phyloP scores from a whole-genome alignment of 202 grass and related monocot species.

The Saccharum hybrid region DNA sequence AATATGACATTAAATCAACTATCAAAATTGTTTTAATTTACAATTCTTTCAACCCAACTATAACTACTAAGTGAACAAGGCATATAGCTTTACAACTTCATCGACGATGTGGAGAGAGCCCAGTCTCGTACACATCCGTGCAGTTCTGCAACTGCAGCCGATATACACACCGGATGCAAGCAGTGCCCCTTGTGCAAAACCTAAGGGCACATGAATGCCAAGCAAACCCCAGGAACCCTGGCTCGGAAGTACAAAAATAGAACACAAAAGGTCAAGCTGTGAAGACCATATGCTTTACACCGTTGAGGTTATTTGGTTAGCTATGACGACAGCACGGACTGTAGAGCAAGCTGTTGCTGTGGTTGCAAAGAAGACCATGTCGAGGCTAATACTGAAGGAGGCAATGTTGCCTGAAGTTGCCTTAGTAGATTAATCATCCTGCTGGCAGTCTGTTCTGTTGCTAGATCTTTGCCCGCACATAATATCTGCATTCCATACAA shows the following conservation, averaged over 20 bases:
- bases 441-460: conserved; percentile 64
- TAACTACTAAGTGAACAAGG: conserved; percentile 37
- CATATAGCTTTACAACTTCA: conserved; percentile 52
- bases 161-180: conserved; percentile 53
- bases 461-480: conserved; percentile 76
- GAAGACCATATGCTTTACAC: conserved; percentile 38
- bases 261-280: conserved; percentile 35
- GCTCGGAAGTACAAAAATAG: conserved; percentile 32
- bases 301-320: conserved; percentile 2
- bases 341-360: conserved; percentile 67
- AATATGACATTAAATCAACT: conserved; percentile 15
- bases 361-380: conserved; percentile 78
- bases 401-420: conserved; percentile 67
- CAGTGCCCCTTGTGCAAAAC: conserved; percentile 53
- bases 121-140: conserved; percentile 23
- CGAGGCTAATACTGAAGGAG: conserved; percentile 68
- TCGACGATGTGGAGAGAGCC: conserved; percentile 5
- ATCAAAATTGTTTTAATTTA: conserved; percentile 65
- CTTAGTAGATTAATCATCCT: conserved; percentile 73
- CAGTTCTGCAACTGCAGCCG: conserved; percentile 35
- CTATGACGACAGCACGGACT: conserved; percentile 67
- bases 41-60: conserved; percentile 51
- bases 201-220: conserved; percentile 49
- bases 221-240: conserved; percentile 46
- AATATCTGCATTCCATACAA: conserved; percentile 57